A percentile compares a stretch with the other conserved stretches of the same genome.
These are phyloP conservation scores for Oryza longistaminata DNA, from an alignment of 176 grass and related monocot species.

Conservation along the genomic window DNA sequence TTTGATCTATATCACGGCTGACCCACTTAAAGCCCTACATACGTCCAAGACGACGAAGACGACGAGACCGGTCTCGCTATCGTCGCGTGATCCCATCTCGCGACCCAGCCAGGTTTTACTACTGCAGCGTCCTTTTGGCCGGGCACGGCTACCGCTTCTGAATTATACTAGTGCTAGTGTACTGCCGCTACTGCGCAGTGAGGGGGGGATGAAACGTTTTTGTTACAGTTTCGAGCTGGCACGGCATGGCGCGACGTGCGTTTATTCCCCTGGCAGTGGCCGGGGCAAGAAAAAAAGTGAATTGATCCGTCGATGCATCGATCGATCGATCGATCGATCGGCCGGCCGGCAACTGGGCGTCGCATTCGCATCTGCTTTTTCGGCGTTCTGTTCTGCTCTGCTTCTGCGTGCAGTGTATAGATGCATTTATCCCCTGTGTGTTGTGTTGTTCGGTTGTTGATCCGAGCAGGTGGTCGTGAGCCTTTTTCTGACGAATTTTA, in stretches of 20 bases:
- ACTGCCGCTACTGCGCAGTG: neutral
- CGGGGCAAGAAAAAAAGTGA: neutral
- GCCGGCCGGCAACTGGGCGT: neutral
- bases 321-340: neutral
- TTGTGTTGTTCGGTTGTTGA: constrained; percentile 21
- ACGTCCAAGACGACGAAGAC: constrained; percentile 42
- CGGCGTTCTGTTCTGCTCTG: neutral
- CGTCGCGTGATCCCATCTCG: constrained; percentile 50
- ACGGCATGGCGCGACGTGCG: constrained; percentile 28
- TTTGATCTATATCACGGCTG: too few species aligned
- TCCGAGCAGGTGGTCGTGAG: neutral
- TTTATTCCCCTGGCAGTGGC: constrained; percentile 33
- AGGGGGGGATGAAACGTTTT: constrained; percentile 6
- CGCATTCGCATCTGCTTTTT: constrained; percentile 22
- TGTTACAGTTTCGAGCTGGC: constrained; percentile 36
- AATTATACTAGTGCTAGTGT: constrained; percentile 7
- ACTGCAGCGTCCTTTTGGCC: constrained; percentile 31
- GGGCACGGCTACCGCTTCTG: constrained; percentile 1
- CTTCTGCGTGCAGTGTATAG: neutral
- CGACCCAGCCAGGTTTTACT: neutral
- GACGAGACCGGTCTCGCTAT: constrained; percentile 34
- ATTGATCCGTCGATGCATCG: neutral
- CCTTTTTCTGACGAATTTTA: constrained; percentile 38
- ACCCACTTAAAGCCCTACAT: too few species aligned
- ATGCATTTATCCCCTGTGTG: neutral